Evolutionary conservation across 108 stramenopile species (phyloP), one percentile per base, ranked within the genome.

Genomic region (Fistulifera solaris): DNA sequence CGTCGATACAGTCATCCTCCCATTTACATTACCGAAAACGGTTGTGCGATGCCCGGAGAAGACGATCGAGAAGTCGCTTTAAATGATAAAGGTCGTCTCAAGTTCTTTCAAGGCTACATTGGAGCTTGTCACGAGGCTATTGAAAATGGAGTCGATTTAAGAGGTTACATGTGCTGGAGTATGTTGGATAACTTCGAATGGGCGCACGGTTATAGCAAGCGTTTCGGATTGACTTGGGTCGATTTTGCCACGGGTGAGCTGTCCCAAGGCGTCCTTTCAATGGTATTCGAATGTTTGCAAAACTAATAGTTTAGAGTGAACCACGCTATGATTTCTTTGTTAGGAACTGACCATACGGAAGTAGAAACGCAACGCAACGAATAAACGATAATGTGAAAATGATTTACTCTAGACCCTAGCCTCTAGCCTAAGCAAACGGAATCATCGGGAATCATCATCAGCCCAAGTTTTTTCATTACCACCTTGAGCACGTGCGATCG

Each of bases 141-240:
- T 18, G 57, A 66, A 25, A 43, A 70, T 14, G 94, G 93, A 26
- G 91, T 85, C 13, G 61, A 81, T 28, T 62, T 97, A 22, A 51
- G 59, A 24, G 96, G 92, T n/a, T 97, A 94, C 62, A 95, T 87
- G 73, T 91, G 89, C 25, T 97, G 96, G 96, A 75, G 75, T 53
- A 65, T 97, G 27, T 72, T 97, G 76, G 90, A 94, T 60, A 96
- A 95, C 48, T 96, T 94, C 59, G 96, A 95, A 52, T 96, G 96
- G 96, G 68, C 85, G 48, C 91, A 72, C 57, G 96, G 96, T 16
- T 89, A 89, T 58, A 58, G 59, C 40, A 73, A 71, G 51, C 63
- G 93, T 38, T 97, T 97, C 62, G 96, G 96, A 15, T 48, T 97
- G 31, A 75, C 76, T 38, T 73, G 80, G 56, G 94, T 97, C 15